These are phyloP conservation scores for Suillus cothurnatus DNA, from an alignment of 768 basidiomycete genomes.

Conservation along the genomic window DNA sequence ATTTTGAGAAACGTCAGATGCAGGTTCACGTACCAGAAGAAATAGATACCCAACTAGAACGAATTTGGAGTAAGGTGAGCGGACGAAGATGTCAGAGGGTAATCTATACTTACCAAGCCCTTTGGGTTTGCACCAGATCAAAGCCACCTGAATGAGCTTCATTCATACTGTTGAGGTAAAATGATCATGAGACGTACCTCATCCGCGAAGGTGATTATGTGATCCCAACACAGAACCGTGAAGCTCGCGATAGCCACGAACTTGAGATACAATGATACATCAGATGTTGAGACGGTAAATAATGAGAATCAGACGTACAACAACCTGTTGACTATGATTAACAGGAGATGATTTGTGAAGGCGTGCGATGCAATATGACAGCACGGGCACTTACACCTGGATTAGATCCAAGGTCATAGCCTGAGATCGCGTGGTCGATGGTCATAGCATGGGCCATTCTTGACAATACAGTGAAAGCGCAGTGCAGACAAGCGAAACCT, in stretches of 20 bases:
- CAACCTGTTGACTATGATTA: background rate
- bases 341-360: background rate
- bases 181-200: conserved; percentile 24
- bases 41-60: conserved; percentile 36
- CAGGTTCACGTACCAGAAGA: conserved; percentile 28
- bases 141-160: conserved; percentile 26
- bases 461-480: background rate
- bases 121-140: conserved; percentile 43
- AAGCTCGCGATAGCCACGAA: conserved; percentile 53
- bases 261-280: conserved; percentile 26
- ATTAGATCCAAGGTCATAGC: background rate
- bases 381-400: background rate
- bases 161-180: background rate
- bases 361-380: background rate
- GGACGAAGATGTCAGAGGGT: conserved; percentile 36
- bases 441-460: background rate
- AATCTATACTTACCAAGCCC: conserved; percentile 40
- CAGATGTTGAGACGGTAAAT: background rate
- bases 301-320: background rate
- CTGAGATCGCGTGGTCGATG: background rate
- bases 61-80: background rate
- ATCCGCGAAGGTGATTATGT: conserved; percentile 34
- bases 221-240: conserved; percentile 48
- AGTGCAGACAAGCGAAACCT: background rate
- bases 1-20: background rate